Evolutionary conservation across 768 basidiomycete species (phyloP), one percentile per base, ranked within the genome.

Genomic region (Xanthoconium purpureum): DNA sequence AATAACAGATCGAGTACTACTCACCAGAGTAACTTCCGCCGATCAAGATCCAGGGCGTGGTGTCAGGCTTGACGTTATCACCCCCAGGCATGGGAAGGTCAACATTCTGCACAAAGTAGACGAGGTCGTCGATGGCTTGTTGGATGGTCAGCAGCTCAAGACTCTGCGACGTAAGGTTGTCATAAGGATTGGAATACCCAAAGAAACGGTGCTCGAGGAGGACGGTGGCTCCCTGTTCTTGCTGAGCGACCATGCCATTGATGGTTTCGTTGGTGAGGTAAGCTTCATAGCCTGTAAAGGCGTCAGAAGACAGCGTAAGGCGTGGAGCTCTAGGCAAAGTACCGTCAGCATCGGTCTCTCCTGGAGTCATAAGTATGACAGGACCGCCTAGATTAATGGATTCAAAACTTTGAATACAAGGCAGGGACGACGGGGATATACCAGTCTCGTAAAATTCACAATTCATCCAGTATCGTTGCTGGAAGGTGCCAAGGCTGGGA

Each of bases 191-290:
- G 55, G 87, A 89, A n/a, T 80, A 70, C 14, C 88, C 88, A 58
- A 84, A 89, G 75, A 85, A 91, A 24, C 89, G 79, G 63, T 90
- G 88, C 63, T 90, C 88, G 28, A 89, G 57, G 30, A 89, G 73
- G 59, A 89, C 74, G 6, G 81, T 78, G 17, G 82, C 82, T 20
- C 84, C 88, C 36, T 80, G 80, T 55, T 87, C 76, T 66, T 84
- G 82, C 64, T 87, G 82, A 11, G 86, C 84, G 57, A 88, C 82
- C 49, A 77, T 74, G 15, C 87, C 88, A 57, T 78, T 83, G 59
- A 89, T 80, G 6, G 83, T 85, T 12, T 30, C 52, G 63, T 89
- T 88, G 15, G 84, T 85, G 48, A 89, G 75, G 63, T 87, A 89
- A n/a, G 72, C 75, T 50, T 68, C 67, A 52, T 66, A 78, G 9